Evolutionary conservation across 805 yeast species (phyloP).

Genomic region (Sporopachydermia lactativora): DNA sequence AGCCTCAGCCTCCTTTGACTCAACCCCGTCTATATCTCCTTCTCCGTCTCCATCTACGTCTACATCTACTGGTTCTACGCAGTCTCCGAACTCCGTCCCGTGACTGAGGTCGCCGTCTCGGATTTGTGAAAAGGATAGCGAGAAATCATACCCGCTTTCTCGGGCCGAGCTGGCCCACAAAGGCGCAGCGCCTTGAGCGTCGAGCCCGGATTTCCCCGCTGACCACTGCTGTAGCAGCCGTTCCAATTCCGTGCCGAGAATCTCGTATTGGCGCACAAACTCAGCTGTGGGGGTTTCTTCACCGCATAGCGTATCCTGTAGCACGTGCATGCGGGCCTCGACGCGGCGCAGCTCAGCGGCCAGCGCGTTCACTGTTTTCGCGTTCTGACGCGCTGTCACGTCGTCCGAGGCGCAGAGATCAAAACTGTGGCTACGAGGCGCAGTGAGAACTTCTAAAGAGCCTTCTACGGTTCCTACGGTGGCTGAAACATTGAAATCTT

Average conservation of each 20-base stretch:
- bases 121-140: too few species aligned
- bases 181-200: not conserved
- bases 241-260: not conserved
- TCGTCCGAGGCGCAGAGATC: too few species aligned
- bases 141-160: not conserved
- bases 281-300: not conserved
- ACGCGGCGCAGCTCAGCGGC: not conserved
- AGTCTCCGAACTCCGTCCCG: too few species aligned
- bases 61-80: not conserved
- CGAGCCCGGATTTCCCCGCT: not conserved
- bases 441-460: not conserved
- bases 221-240: not conserved
- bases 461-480: slow-evolving; percentile 2
- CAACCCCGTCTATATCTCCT: not conserved
- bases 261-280: not conserved
- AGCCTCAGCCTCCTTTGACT: not conserved
- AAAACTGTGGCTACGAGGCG: too few species aligned
- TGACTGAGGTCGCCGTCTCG: too few species aligned
- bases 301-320: not conserved
- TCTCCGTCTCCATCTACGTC: not conserved
- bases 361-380: not conserved
- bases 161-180: not conserved
- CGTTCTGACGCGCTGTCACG: too few species aligned
- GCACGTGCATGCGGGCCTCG: not conserved
- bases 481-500: slow-evolving; percentile 1